Percentiles rank a stretch among this genome's conserved stretches.
These are phyloP conservation scores for Amanita pallidorosea DNA, from an alignment of 768 basidiomycete genomes.

Conservation along the genomic window DNA sequence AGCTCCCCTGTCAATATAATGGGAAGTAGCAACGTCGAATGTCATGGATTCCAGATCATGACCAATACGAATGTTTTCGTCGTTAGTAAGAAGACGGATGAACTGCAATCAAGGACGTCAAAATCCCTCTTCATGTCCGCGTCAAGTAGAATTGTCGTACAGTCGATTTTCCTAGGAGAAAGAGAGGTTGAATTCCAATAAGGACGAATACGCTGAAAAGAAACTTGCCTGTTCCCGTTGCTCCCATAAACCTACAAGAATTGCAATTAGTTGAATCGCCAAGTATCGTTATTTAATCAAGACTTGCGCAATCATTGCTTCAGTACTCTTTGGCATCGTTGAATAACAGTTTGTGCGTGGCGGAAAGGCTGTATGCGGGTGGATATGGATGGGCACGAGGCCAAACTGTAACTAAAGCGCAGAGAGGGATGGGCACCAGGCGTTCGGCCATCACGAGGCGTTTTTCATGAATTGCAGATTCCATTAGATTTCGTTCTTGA, in stretches of 20 bases:
- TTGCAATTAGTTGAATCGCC: not conserved
- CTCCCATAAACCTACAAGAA: not conserved
- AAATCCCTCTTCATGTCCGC: not conserved
- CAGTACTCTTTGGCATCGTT: not conserved
- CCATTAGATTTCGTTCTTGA: too few species aligned
- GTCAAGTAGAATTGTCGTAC: not conserved
- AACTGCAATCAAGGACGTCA: conserved; percentile 17
- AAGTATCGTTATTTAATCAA: not conserved
- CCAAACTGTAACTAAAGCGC: not conserved
- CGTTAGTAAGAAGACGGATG: conserved; percentile 26
- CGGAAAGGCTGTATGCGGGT: not conserved
- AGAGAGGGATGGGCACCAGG: not conserved
- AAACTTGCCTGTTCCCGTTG: not conserved
- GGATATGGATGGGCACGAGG: not conserved
- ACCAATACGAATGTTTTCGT: conserved; percentile 23
- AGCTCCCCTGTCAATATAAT: not conserved
- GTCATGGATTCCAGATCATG: conserved; percentile 30
- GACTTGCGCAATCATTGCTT: not conserved
- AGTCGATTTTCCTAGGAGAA: not conserved
- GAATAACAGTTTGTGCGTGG: too few species aligned
- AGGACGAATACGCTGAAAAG: not conserved
- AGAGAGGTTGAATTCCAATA: not conserved
- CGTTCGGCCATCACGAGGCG: too few species aligned
- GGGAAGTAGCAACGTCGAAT: conserved; percentile 13
- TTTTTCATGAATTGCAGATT: too few species aligned